Base-by-base conservation (phyloP, 805 yeast species). In the Suhomyces faveliae region DNA sequence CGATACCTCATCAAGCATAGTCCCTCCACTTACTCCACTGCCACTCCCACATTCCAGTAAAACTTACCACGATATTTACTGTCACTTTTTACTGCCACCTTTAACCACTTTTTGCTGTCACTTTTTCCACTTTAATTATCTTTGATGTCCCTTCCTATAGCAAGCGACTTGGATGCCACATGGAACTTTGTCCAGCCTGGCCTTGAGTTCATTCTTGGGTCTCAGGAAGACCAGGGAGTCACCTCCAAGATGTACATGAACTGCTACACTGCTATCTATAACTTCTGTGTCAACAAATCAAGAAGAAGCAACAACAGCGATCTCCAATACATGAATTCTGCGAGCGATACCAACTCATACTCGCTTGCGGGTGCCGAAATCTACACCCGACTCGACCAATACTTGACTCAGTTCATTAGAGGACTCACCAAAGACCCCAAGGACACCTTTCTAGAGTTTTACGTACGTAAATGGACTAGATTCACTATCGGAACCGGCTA, bases 401-500 rank as follows among this genome's bases (percentile, higher is more conserved):
- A 88, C 63, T 74, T 94, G 56, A 72, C 74, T 37, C 61, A 68
- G 13, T 91, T 88, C 60, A 76, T 87, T 38, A 63, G 73, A 35
- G 67, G 70, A 29, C 67, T 85, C 55, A 61, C 68, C 29, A 63
- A 62, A 27, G 77, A 72, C 46, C 75, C 79, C 4, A 74, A 77
- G 42, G 96, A 89, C 57, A 70, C 84, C 1, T 86, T 89, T 57
- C 72, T 91, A 47, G 86, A 84, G 51, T 89, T 87, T 61, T 94
- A 94, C 60, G 96, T 89, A 40, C 77, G 83, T 60, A 81, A 85
- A 54, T 95, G 98, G 97, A 83, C 83, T 53, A 79, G 98, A 51
- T 94, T 79, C 64, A 82, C 95, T 19, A 83, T 89, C 45, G 98
- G 98, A 22, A 96, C 98, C 1, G 87, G 90, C 12, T 87, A 89